A percentile compares a stretch with the other conserved stretches of the same genome.
phyloP scores from a whole-genome alignment of 106 monocot species.

The Dendrobium nobile region DNA sequence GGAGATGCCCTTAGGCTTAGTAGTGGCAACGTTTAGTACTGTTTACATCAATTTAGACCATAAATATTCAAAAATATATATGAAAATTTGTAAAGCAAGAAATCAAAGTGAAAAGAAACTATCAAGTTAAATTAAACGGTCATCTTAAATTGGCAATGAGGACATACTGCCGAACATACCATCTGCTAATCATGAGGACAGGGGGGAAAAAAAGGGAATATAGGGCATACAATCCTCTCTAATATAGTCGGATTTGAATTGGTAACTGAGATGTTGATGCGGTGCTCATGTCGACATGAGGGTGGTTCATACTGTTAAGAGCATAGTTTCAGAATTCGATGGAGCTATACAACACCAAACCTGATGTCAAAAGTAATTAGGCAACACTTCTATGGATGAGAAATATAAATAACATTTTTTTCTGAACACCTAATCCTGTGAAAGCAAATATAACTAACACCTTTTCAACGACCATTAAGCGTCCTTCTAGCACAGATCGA shows the following conservation, averaged over 20 bases:
- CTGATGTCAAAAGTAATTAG: conserved; percentile 65
- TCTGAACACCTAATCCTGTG: not conserved
- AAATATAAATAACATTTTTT: conserved; percentile 9
- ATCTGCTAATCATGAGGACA: conserved; percentile 8
- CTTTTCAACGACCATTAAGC: conserved; percentile 80
- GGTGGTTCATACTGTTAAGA: conserved; percentile 52
- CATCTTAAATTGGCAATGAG: not conserved
- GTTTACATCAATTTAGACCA: not conserved
- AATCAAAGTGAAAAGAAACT: not conserved
- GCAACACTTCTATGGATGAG: conserved; percentile 36
- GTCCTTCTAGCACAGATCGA: conserved; percentile 75
- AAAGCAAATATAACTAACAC: conserved; percentile 18
- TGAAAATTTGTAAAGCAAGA: not conserved
- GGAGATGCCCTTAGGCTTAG: not conserved
- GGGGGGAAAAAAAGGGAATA: conserved; percentile 17
- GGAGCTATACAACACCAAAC: conserved; percentile 51
- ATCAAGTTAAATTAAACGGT: not conserved
- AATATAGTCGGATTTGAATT: conserved; percentile 39
- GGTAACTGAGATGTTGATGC: conserved; percentile 48
- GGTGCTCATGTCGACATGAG: conserved; percentile 50
- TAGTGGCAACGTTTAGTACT: not conserved
- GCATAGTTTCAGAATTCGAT: conserved; percentile 55
- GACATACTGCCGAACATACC: conserved; percentile 9
- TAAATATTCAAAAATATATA: not conserved
- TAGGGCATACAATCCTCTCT: conserved; percentile 45